These are phyloP conservation scores for Thoreauomyces humboldtii DNA, from an alignment of 192 early-diverging fungal genomes.

Conservation along the genomic window DNA sequence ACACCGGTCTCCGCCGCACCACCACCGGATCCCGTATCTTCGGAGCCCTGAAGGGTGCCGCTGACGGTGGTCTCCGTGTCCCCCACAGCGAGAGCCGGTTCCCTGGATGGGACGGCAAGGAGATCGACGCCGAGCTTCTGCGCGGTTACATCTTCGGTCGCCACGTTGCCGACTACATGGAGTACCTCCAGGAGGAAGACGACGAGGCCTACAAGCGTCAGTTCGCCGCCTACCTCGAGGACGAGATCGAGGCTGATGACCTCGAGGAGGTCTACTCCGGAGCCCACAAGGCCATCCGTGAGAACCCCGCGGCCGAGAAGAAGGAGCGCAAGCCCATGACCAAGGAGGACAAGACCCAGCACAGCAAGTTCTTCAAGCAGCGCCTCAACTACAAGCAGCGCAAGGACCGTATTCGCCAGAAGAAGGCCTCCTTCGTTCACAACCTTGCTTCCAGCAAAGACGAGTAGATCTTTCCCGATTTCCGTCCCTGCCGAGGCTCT, in stretches of 20 bases:
- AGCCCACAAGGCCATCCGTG: slow-evolving; percentile 94
- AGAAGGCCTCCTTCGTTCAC: slow-evolving; percentile 75
- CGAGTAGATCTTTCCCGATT: slow-evolving; percentile 11
- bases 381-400: slow-evolving; percentile 88
- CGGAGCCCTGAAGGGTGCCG: slow-evolving; percentile 97
- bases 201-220: slow-evolving; percentile 96
- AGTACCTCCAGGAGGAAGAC: slow-evolving; percentile 96
- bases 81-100: slow-evolving; percentile 96
- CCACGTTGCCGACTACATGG: slow-evolving; percentile 99
- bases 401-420: slow-evolving; percentile 84
- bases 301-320: slow-evolving; percentile 71
- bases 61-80: slow-evolving; percentile 96
- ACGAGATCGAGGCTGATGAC: slow-evolving; percentile 81
- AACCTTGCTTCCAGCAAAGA: slow-evolving; percentile 25
- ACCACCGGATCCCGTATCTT: slow-evolving; percentile 98
- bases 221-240: slow-evolving; percentile 90
- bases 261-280: slow-evolving; percentile 93
- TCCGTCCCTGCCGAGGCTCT: too few species aligned
- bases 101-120: slow-evolving; percentile 94
- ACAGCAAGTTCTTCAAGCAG: slow-evolving; percentile 67
- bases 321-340: slow-evolving; percentile 51
- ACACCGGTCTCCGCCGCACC: slow-evolving; percentile 94
- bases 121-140: slow-evolving; percentile 88
- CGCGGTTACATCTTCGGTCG: slow-evolving; percentile 97
- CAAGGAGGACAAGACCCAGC: slow-evolving; percentile 68